Conservation (phyloP, 805 yeast genomes). For the Brettanomyces naardenensis region DNA sequence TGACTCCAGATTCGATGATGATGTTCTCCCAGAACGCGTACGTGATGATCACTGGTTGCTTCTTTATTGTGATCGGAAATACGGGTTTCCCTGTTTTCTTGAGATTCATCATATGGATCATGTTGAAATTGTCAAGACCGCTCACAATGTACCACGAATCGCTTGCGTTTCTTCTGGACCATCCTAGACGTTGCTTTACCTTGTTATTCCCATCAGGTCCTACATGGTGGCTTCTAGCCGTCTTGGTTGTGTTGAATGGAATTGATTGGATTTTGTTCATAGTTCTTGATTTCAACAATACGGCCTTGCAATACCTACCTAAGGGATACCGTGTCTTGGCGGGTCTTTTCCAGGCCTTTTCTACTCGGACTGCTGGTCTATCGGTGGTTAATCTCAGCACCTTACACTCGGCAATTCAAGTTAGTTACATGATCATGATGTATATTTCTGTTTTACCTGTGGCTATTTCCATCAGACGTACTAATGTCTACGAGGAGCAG, state of each 20-base stretch:
- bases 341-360: slow-evolving; percentile 85
- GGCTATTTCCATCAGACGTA: slow-evolving; percentile 93
- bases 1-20: slow-evolving; percentile 74
- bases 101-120: slow-evolving; percentile 74
- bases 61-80: slow-evolving; percentile 84
- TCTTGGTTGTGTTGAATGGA: slow-evolving; percentile 62
- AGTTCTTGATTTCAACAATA: slow-evolving; percentile 59
- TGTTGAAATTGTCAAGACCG: slow-evolving; percentile 60
- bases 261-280: slow-evolving; percentile 77
- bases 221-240: slow-evolving; percentile 88
- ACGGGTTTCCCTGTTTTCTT: slow-evolving; percentile 88
- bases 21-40: slow-evolving; percentile 59
- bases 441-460: slow-evolving; percentile 93
- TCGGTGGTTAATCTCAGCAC: slow-evolving; percentile 58
- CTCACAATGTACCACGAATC: slow-evolving; percentile 64
- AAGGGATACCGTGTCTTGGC: slow-evolving; percentile 65
- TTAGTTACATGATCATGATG: slow-evolving; percentile 95
- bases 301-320: slow-evolving; percentile 43
- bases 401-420: slow-evolving; percentile 87
- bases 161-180: slow-evolving; percentile 79
- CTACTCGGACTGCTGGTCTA: slow-evolving; percentile 94
- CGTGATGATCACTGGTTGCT: slow-evolving; percentile 51
- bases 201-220: slow-evolving; percentile 85
- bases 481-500: slow-evolving; percentile 97
- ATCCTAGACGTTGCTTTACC: slow-evolving; percentile 96